These are phyloP conservation scores for Amauroascus verrucosus DNA, from an alignment of 2,329 filamentous ascomycete genomes.

Conservation along the genomic window DNA sequence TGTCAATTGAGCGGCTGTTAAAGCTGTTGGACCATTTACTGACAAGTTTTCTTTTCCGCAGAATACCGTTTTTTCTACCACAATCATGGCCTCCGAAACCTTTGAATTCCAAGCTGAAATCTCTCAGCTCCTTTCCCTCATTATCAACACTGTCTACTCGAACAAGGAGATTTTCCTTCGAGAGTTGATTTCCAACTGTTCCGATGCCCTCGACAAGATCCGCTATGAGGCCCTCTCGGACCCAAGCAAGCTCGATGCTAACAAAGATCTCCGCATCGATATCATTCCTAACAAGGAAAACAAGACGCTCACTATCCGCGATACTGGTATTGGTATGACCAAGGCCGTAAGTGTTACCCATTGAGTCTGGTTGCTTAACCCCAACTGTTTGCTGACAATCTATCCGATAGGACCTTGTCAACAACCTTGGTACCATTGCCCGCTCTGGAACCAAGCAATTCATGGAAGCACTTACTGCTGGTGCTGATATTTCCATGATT, in stretches of 20 bases:
- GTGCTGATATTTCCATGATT: slow-evolving; percentile 99
- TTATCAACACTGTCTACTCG: slow-evolving; percentile 99
- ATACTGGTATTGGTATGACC: slow-evolving; percentile 99
- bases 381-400: not conserved
- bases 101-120: slow-evolving; percentile 99
- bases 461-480: slow-evolving; percentile 97
- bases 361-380: not conserved
- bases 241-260: slow-evolving; percentile 88
- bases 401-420: slow-evolving; percentile 70
- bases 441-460: slow-evolving; percentile 99
- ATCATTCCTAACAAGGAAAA: slow-evolving; percentile 95
- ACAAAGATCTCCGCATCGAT: slow-evolving; percentile 98
- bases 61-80: slow-evolving; percentile 23
- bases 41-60: not conserved
- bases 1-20: not conserved
- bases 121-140: slow-evolving; percentile 97
- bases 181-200: slow-evolving; percentile 97
- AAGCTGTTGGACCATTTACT: not conserved
- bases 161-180: slow-evolving; percentile 99
- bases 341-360: slow-evolving; percentile 69
- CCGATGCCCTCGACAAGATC: slow-evolving; percentile 99
- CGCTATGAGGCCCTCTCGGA: slow-evolving; percentile 97
- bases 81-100: slow-evolving; percentile 74
- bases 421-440: slow-evolving; percentile 99
- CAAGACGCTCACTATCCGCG: slow-evolving; percentile 94